Percentiles rank a stretch among this genome's conserved stretches.
These are phyloP conservation scores for Abrus pulchellus DNA, from an alignment of 306 rosid species.

Conservation along the genomic window DNA sequence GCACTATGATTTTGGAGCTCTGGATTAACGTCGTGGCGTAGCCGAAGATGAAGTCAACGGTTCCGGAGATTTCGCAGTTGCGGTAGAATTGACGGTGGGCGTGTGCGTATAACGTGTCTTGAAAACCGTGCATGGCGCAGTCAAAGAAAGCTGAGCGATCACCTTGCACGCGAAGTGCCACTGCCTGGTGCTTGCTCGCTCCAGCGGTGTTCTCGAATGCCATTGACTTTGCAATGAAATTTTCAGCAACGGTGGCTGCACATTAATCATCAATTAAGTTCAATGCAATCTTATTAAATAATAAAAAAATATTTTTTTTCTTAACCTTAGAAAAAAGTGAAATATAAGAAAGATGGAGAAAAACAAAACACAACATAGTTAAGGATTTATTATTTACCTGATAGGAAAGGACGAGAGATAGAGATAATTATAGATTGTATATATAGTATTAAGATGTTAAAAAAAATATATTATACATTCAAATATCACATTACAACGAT, in stretches of 20 bases:
- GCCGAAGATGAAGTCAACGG: conserved; percentile 84
- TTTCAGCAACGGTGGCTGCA: conserved; percentile 48
- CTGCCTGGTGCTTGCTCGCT: conserved; percentile 74
- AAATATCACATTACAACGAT: too few species aligned
- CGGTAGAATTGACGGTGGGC: conserved; percentile 75
- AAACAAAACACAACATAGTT: too few species aligned
- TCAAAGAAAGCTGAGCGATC: conserved; percentile 64
- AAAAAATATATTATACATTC: too few species aligned
- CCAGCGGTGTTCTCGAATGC: conserved; percentile 83
- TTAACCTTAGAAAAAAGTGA: too few species aligned
- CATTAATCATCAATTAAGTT: too few species aligned
- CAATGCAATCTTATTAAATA: too few species aligned
- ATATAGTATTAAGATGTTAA: too few species aligned
- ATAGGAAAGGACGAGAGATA: too few species aligned
- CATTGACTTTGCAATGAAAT: conserved; percentile 67
- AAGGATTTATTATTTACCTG: too few species aligned
- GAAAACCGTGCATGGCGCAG: conserved; percentile 69
- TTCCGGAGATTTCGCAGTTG: conserved; percentile 81
- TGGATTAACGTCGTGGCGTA: conserved; percentile 60
- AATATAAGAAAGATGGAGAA: too few species aligned
- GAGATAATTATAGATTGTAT: too few species aligned
- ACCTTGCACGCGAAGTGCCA: conserved; percentile 74
- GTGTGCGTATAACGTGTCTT: conserved; percentile 75
- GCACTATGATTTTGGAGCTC: conserved; percentile 58
- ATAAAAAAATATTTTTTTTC: too few species aligned